These are phyloP conservation scores for Hericium coralloides DNA, from an alignment of 768 basidiomycete species.

Conservation along the genomic window DNA sequence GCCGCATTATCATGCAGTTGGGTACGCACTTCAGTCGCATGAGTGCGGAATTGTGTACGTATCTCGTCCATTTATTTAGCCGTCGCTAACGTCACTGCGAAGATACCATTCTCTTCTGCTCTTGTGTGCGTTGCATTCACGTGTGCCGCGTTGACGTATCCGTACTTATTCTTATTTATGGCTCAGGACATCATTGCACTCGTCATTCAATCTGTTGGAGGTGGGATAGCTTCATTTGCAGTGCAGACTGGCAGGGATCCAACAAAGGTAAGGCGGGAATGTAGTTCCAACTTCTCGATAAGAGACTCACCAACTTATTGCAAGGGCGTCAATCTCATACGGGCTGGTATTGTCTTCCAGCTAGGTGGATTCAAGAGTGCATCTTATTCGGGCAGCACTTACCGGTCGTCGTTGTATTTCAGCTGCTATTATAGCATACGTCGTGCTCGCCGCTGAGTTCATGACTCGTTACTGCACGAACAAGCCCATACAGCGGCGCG, in stretches of 20 bases:
- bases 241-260: neutral
- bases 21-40: conserved; percentile 10
- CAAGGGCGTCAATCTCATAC: conserved; percentile 21
- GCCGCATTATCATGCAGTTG: conserved; percentile 8
- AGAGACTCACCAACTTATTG: neutral
- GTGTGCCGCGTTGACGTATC: neutral
- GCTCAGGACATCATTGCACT: conserved; percentile 7
- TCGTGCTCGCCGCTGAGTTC: neutral
- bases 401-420: neutral
- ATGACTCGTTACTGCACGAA: neutral
- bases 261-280: neutral
- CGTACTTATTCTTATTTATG: neutral
- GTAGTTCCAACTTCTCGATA: neutral
- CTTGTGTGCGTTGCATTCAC: conserved; percentile 5
- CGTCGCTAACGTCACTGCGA: neutral
- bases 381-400: neutral
- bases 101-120: conserved; percentile 4
- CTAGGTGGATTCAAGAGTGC: conserved; percentile 4
- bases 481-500: neutral
- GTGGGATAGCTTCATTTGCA: conserved; percentile 1
- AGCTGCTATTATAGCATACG: neutral
- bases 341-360: conserved; percentile 22
- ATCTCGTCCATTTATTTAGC: neutral
- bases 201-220: conserved; percentile 3
- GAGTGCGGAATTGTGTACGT: conserved; percentile 8